Conservation (phyloP, 2,329 filamentous ascomycete genomes). For the Epichloe glyceriae region DNA sequence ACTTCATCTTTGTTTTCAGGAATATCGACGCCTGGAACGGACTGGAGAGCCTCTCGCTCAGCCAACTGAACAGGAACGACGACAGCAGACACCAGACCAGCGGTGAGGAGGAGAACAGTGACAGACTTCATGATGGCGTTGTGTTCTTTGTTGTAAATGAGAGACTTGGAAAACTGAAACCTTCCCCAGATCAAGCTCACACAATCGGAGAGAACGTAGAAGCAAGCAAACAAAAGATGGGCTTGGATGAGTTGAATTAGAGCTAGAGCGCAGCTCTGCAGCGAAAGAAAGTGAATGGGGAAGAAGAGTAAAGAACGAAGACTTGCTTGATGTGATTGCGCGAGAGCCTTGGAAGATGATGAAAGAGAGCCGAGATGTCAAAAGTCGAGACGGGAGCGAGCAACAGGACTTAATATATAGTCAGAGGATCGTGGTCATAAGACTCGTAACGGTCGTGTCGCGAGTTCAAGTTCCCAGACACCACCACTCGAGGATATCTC, state of each 20-base stretch:
- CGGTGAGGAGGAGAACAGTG: constrained; percentile 15
- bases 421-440: background rate
- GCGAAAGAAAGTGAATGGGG: constrained; percentile 9
- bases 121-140: constrained; percentile 16
- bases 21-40: constrained; percentile 1
- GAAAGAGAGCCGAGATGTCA: background rate
- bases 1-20: background rate
- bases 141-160: background rate
- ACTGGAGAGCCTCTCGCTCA: constrained; percentile 6
- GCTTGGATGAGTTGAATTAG: background rate
- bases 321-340: background rate
- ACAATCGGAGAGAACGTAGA: constrained; percentile 1
- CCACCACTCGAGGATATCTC: background rate
- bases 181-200: too few species aligned
- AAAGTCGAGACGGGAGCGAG: background rate
- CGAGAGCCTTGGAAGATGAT: constrained; percentile 4
- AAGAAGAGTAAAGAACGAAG: constrained; percentile 4
- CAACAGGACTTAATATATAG: background rate
- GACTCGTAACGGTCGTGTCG: background rate
- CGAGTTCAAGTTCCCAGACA: background rate
- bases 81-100: constrained; percentile 18
- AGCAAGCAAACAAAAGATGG: too few species aligned
- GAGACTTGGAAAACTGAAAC: background rate
- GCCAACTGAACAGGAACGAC: constrained; percentile 13
- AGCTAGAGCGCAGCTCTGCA: constrained; percentile 19